Base-by-base conservation (phyloP, 2,329 filamentous ascomycete species). In the Talaromyces atroroseus region DNA sequence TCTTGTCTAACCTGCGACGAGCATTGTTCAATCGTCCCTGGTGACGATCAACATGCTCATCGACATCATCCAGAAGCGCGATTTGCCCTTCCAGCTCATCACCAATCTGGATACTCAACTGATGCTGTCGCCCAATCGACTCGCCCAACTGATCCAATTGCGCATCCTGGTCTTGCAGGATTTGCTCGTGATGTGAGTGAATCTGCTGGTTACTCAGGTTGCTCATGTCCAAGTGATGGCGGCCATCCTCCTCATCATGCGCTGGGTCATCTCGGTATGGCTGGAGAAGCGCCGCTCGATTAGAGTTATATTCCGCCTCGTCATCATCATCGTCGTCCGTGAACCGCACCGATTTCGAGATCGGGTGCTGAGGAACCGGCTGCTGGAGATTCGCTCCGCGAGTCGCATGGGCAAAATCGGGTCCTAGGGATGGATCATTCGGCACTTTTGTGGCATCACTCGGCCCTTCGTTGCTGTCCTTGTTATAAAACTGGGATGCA, bases 41-140 rank as follows among this genome's bases (percentile, higher is more conserved):
- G 74, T 97, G 92, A 57, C 92, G 78, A 70, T 96, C 91, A 7
- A 92, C 88, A 20, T 87, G 82, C 46, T 82, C 82, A 68, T 97
- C 94, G 46, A 95, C 85, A 65, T 96, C 92, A 70, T 96, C 92
- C 29, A 99, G 79, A 78, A 99, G 79, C 64, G 87, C 81, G 38
- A 95, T 88, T 66, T 99, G 94, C 63, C 85, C 87, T 65, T 97
- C 94, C 36, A 99, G 80, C 78, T 99, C 94, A 70, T 96, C 89
- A 29, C 94, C 92, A 66, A 99, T 97, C 76, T 94, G 90, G 77
- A 96, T 95, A 68, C 88, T 92, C 60, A 99, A 79, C 76, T 97
- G 90, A 50, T 95, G 81, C 77, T 97, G 94, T 40, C 94, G 84
- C 3, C 89, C 83, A 63, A 99, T 96, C 57, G 85, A 90, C 66